Evolutionary conservation across 495 filamentous ascomycete genomes (phyloP), one percentile per base, ranked within the genome.

Genomic region (Hypoxylon intermedium): DNA sequence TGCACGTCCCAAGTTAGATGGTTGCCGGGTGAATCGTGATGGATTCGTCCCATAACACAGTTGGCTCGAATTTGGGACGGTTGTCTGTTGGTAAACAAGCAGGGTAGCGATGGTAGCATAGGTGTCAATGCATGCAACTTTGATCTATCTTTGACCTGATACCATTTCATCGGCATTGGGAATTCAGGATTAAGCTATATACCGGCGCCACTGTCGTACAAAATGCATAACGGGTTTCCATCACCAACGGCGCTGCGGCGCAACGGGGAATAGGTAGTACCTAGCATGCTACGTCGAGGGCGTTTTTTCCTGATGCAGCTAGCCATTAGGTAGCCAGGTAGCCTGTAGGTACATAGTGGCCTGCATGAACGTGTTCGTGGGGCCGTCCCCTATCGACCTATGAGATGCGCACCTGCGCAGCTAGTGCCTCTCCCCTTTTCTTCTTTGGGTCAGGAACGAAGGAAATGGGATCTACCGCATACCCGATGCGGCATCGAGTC

Each of bases 21-120:
- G 56, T 65, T 65, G 62, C 62, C 52, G 51, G 62, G 62, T 57
- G 56, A 65, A 60, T 65, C 31, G 33, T 19, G 51, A 50, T 57
- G 38, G 28, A 36, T 53, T 46, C 42, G 55, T 52, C 56, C 28
- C 53, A 26, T 52, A 42, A 31, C 56, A 51, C 21, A 50, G 20
- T 55, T 55, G 20, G 21, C 18, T 60, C 7, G 15, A 60, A 37
- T 47, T 47, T 36, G 61, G 61, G 47, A 56, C 62, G 31, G 36
- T 12, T 56, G 47, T 48, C 42, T 48, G 49, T 41, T 37, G 26
- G 38, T 62, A 49, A 51, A 62, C 52, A 62, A 51, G 50, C 51
- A 47, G 40, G 42, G 48, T 26, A 26, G 24, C 24, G 7, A n/a
- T n/a, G n/a, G n/a, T n/a, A n/a, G n/a, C n/a, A n/a, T n/a, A n/a